Evolutionary conservation across 129 eudicot genomes (phyloP).

Genomic region (Centella asiatica): DNA sequence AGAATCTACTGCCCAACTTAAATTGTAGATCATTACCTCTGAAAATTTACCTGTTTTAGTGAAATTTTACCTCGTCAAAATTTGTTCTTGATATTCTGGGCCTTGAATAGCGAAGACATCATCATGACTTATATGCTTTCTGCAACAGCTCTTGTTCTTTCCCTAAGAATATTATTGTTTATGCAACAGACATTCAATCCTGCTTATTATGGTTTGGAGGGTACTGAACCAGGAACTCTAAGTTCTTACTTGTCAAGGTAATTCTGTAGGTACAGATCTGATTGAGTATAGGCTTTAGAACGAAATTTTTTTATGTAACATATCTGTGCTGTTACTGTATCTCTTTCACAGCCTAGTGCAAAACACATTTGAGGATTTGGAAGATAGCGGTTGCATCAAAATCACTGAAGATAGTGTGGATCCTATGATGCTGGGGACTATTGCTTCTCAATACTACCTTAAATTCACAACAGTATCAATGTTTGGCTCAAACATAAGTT

Average conservation of each 20-base stretch:
- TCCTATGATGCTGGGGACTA: conserved; percentile 74
- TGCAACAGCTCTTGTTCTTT: conserved; percentile 4
- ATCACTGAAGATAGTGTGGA: conserved; percentile 74
- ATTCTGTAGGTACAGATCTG: conserved; percentile 9
- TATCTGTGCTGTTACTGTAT: conserved; percentile 2
- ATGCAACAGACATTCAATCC: conserved; percentile 77
- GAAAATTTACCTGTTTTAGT: too few species aligned
- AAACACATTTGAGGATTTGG: conserved; percentile 91
- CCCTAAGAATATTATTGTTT: conserved; percentile 8
- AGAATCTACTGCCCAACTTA: too few species aligned
- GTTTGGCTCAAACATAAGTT: conserved; percentile 89
- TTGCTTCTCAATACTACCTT: conserved; percentile 92
- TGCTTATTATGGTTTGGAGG: conserved; percentile 90
- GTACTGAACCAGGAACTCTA: conserved; percentile 61
- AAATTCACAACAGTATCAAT: conserved; percentile 80
- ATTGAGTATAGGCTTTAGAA: conserved; percentile 2
- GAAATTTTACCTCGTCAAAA: too few species aligned
- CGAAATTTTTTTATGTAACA: background rate
- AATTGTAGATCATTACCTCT: too few species aligned
- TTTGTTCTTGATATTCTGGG: background rate
- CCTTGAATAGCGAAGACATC: background rate
- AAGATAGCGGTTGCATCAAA: conserved; percentile 88
- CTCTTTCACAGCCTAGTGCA: conserved; percentile 52
- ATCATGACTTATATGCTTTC: background rate
- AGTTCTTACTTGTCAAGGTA: conserved; percentile 92